Base-by-base conservation (phyloP, 768 basidiomycete species). In the Serendipita sp. region DNA sequence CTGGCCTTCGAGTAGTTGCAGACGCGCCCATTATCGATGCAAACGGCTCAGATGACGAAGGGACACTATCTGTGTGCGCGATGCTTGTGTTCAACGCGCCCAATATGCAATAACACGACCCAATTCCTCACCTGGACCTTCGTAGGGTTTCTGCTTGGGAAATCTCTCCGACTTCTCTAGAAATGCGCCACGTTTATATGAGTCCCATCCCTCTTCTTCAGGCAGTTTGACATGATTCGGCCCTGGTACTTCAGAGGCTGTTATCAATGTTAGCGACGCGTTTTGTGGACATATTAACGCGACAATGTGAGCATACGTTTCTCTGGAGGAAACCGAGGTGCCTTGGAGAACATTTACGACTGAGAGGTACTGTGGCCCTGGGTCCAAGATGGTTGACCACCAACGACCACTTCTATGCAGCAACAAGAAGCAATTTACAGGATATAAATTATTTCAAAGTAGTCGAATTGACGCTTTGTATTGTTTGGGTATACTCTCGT, bases 121-220 rank as follows among this genome's bases (percentile, higher is more conserved):
- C 45, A 11, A 30, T 8, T 8, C 48, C 74, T 44, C 66, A 81
- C 83, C 81, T 70, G 78, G 74, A 8, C 72, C 69, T 3, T 79
- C 75, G 1, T 74, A 71, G 3, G 69, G 68, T 65, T 77, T 79
- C 16, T 82, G 77, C 65, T 78, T 76, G 13, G 68, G 65, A 70
- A 83, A 84, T 1, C 83, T 75, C 45, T 80, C 78, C 1, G 80
- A 71, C 68, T 81, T 84, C 71, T 84, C 83, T 2, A 83, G 74
- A 65, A 83, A 81, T 15, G 80, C 82, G 1, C 83, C 81, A 23
- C 78, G 78, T 70, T 84, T 84, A 70, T 84, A 80, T 15, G 75
- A 71, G 34, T 83, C 81, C 3, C 13, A 63, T 60, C 66, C 10
- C 38, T 65, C 63, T 79, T 80, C 78, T 71, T 77, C 74, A 3